Evolutionary conservation across 2,329 filamentous ascomycete species (phyloP).

Genomic region (Penicillium frequentans): DNA sequence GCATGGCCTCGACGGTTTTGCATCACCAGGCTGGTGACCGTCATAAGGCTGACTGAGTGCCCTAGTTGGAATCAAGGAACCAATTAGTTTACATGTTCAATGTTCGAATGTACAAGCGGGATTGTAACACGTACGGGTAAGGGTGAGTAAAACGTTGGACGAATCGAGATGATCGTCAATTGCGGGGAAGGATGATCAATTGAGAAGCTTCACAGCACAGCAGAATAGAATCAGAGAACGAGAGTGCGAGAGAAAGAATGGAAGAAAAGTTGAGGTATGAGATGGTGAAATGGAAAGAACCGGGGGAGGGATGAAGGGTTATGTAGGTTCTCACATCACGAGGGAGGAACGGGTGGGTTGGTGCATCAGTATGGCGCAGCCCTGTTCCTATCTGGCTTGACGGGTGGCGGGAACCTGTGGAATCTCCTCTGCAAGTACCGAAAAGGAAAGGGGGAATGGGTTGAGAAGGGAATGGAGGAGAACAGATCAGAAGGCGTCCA

Average conservation of each 20-base stretch:
- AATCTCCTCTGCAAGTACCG: constrained; percentile 11
- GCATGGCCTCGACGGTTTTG: constrained; percentile 37
- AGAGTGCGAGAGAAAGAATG: background rate
- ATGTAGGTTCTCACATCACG: constrained; percentile 21
- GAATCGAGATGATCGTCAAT: background rate
- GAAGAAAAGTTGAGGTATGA: background rate
- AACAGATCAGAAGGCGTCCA: background rate
- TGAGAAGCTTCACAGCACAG: background rate
- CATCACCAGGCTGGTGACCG: constrained; percentile 36
- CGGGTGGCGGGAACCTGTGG: constrained; percentile 22
- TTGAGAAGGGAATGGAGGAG: constrained; percentile 3
- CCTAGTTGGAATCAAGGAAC: background rate
- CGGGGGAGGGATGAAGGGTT: constrained; percentile 4
- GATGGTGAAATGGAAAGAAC: constrained; percentile 1
- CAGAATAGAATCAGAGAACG: background rate
- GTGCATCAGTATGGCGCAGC: constrained; percentile 15
- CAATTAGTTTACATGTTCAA: background rate
- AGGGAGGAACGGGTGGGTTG: constrained; percentile 15
- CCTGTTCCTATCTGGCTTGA: constrained; percentile 19
- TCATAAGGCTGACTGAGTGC: constrained; percentile 30
- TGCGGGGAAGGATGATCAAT: background rate
- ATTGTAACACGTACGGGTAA: constrained; percentile 6
- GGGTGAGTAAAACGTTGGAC: background rate
- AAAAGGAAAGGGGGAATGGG: background rate
- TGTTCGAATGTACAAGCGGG: constrained; percentile 11